Conservation (phyloP, 169 alveolate genomes). For the Cytauxzoon felis region DNA sequence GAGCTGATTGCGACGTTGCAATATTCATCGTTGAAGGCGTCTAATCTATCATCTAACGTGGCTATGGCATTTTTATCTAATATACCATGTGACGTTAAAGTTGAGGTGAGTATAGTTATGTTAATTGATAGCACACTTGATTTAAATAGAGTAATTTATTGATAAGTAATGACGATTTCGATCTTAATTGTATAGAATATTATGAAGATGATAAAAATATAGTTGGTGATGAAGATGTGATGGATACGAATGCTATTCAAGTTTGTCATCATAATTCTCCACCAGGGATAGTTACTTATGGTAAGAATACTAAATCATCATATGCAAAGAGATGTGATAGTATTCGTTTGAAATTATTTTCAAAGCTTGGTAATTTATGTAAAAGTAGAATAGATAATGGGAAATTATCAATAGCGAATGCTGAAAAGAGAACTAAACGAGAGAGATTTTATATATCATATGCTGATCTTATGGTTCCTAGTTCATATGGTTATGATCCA, state of each 20-base stretch:
- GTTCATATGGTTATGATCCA: conserved; percentile 44
- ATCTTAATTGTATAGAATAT: background rate
- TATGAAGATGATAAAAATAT: conserved; percentile 2
- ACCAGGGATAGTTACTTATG: conserved; percentile 1
- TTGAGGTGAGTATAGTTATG: no score
- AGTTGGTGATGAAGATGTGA: background rate
- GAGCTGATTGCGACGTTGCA: conserved; percentile 46
- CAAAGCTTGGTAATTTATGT: no score
- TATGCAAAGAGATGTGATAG: background rate
- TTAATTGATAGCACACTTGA: background rate
- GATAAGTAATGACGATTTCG: background rate
- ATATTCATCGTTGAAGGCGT: conserved; percentile 48
- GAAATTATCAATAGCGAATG: background rate
- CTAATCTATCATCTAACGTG: conserved; percentile 55
- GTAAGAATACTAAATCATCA: background rate
- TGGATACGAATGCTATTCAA: background rate
- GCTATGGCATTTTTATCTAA: conserved; percentile 50
- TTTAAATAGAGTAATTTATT: background rate
- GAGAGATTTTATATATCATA: conserved; percentile 43
- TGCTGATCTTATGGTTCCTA: conserved; percentile 54
- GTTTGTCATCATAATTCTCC: background rate
- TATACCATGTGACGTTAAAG: conserved; percentile 21
- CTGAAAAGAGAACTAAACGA: background rate
- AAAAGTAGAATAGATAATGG: background rate
- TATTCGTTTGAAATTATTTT: no score